Percentiles rank a stretch among this genome's conserved stretches.
Conservation (phyloP, 2,329 filamentous ascomycete genomes). For the Thelonectria olida region DNA sequence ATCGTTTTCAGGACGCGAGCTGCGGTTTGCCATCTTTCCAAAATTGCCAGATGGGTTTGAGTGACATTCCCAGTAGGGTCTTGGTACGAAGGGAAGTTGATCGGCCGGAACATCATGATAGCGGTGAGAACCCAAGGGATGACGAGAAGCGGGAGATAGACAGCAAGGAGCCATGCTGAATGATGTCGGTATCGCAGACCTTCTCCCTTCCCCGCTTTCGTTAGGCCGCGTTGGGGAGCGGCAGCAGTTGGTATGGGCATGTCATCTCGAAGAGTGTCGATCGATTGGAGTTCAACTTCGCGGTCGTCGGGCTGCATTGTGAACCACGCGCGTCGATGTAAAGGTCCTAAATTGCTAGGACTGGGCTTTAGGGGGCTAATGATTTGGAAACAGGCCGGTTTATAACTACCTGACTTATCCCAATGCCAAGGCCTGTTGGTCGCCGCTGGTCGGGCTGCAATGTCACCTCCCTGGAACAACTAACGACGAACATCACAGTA, state of each 20-base stretch:
- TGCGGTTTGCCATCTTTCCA: background rate
- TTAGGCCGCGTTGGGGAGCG: constrained; percentile 1
- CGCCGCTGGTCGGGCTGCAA: too few relatives aligned
- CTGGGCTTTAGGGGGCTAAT: background rate
- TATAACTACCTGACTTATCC: too few relatives aligned
- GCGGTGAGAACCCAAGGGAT: constrained; percentile 19
- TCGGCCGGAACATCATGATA: constrained; percentile 24
- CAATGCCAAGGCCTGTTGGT: too few relatives aligned
- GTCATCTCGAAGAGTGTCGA: constrained; percentile 1
- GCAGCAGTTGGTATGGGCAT: background rate
- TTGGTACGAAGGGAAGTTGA: constrained; percentile 17
- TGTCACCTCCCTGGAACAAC: too few relatives aligned
- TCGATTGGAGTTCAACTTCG: background rate
- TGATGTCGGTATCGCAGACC: background rate
- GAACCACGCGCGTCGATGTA: background rate
- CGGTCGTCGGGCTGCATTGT: background rate
- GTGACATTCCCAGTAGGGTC: constrained; percentile 11
- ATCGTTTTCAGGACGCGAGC: background rate
- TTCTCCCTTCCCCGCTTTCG: background rate
- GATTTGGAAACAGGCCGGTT: background rate
- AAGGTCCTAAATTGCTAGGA: too few relatives aligned
- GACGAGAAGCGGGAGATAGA: constrained; percentile 16
- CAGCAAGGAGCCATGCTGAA: background rate
- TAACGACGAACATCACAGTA: too few relatives aligned
- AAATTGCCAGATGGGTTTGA: background rate